Evolutionary conservation across 2,329 filamentous ascomycete species (phyloP).

Genomic region (Scedosporium apiospermum): DNA sequence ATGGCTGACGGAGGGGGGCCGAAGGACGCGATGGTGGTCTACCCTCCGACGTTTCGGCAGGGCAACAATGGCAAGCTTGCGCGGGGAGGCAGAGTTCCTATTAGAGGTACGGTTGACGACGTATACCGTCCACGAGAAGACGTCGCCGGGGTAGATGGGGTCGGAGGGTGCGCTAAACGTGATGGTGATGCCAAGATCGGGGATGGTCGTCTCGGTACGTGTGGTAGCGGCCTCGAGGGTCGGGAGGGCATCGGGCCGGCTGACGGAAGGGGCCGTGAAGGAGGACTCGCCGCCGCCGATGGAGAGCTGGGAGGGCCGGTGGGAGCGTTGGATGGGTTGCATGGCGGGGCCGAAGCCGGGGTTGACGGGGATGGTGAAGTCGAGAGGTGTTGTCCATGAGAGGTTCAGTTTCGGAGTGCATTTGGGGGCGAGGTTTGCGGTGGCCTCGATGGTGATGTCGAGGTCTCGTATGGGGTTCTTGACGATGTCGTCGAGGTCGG

Average conservation of each 20-base stretch:
- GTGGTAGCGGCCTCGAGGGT: slow-evolving; percentile 44
- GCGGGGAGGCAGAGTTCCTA: slow-evolving; percentile 30
- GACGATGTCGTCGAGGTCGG: slow-evolving; percentile 31
- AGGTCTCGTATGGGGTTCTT: slow-evolving; percentile 43
- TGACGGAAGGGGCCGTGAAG: slow-evolving; percentile 47
- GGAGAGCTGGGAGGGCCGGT: slow-evolving; percentile 55
- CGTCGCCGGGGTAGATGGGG: slow-evolving; percentile 51
- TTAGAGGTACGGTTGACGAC: slow-evolving; percentile 61
- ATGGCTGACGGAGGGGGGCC: slow-evolving; percentile 42
- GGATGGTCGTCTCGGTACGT: slow-evolving; percentile 35
- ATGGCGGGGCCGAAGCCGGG: slow-evolving; percentile 48
- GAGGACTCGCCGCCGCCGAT: slow-evolving; percentile 47
- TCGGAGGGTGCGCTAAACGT: slow-evolving; percentile 56
- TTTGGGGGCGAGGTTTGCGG: slow-evolving; percentile 42
- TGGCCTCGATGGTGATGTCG: slow-evolving; percentile 51
- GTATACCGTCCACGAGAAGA: slow-evolving; percentile 65
- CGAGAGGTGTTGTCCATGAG: slow-evolving; percentile 58
- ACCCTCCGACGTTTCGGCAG: slow-evolving; percentile 55
- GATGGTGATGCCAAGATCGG: slow-evolving; percentile 63
- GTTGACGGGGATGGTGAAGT: slow-evolving; percentile 59
- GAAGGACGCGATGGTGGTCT: slow-evolving; percentile 38
- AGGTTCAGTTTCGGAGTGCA: slow-evolving; percentile 56
- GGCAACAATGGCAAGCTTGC: slow-evolving; percentile 62
- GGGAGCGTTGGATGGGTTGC: slow-evolving; percentile 49
- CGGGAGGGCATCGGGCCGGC: slow-evolving; percentile 50